These are phyloP conservation scores for Brassica rapa DNA, from an alignment of 345 rosid species.

Conservation along the genomic window DNA sequence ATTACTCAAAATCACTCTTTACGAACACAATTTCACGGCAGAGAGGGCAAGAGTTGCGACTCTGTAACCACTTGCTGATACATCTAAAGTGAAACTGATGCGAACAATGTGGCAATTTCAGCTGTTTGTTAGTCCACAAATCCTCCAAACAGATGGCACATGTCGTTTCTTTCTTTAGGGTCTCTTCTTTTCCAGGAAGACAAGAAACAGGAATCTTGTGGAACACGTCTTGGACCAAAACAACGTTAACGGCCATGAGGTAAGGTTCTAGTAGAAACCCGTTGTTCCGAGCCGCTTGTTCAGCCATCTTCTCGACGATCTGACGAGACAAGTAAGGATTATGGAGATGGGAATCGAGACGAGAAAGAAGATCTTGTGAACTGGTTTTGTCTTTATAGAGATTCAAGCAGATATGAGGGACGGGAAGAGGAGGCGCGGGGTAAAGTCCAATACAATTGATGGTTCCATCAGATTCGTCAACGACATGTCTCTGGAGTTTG, in stretches of 20 bases:
- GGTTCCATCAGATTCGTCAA: not conserved
- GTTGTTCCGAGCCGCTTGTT: not conserved
- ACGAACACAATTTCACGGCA: conserved; percentile 3
- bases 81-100: not conserved
- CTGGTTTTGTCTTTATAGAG: not conserved
- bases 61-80: not conserved
- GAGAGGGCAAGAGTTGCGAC: conserved; percentile 8
- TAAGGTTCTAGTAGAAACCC: not conserved
- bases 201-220: not conserved
- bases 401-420: not conserved
- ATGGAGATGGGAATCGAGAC: not conserved
- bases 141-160: not conserved
- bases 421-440: not conserved
- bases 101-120: not conserved
- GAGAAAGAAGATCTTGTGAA: not conserved
- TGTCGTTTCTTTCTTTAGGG: not conserved
- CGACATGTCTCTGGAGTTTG: not conserved
- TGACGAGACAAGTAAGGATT: not conserved
- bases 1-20: not conserved
- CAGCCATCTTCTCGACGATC: not conserved
- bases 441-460: not conserved
- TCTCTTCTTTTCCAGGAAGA: not conserved
- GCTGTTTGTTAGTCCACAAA: not conserved
- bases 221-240: not conserved
- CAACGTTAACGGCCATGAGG: not conserved